phyloP scores from a whole-genome alignment of 2,329 filamentous ascomycete genomes.

The Diaporthe australafricana region DNA sequence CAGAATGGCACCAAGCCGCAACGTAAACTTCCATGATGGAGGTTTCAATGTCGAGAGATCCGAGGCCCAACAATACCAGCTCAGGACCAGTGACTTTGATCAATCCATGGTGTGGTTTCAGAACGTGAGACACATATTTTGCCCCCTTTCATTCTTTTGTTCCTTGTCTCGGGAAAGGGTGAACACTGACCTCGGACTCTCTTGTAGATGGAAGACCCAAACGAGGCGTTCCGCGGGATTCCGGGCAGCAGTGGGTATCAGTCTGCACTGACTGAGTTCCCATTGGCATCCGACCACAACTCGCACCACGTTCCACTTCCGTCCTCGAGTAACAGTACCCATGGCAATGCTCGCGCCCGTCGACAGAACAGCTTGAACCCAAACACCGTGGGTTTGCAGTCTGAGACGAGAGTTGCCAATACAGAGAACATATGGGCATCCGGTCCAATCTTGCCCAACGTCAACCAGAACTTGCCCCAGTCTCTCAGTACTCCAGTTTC shows the following conservation, averaged over 20 bases:
- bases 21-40: too few species aligned
- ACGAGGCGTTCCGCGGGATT: background rate
- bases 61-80: background rate
- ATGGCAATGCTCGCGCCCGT: background rate
- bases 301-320: background rate
- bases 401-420: background rate
- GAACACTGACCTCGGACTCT: background rate
- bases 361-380: background rate
- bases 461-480: background rate
- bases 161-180: slow-evolving; percentile 8
- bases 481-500: background rate
- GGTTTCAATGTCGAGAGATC: background rate
- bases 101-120: slow-evolving; percentile 22
- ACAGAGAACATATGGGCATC: background rate
- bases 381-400: background rate
- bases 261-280: background rate
- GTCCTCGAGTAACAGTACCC: background rate
- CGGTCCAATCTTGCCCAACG: background rate
- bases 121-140: slow-evolving; percentile 7
- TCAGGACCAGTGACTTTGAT: background rate
- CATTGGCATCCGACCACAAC: background rate
- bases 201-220: slow-evolving; percentile 13
- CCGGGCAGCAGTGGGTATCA: background rate
- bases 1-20: background rate
- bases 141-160: background rate